Conservation (phyloP, 2,329 filamentous ascomycete species). For the Beauveria australis region DNA sequence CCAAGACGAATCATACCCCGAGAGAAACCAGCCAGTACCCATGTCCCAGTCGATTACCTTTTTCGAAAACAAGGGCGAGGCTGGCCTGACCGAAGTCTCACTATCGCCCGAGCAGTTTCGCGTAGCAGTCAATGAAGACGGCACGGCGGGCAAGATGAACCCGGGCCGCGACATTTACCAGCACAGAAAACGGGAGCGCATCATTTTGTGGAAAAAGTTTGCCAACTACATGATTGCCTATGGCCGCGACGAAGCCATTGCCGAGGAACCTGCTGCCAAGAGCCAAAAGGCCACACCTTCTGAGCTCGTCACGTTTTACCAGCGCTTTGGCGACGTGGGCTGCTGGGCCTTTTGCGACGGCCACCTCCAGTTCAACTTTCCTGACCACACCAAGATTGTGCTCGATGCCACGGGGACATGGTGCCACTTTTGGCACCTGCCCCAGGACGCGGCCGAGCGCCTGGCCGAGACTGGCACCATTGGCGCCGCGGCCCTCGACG, state of each 20-base stretch:
- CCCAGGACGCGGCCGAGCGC: constrained; percentile 59
- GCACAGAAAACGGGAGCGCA: constrained; percentile 56
- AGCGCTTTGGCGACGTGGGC: constrained; percentile 71
- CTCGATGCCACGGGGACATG: constrained; percentile 65
- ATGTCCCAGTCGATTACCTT: constrained; percentile 59
- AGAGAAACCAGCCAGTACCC: constrained; percentile 55
- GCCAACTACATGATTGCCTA: constrained; percentile 68
- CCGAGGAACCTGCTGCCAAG: constrained; percentile 37
- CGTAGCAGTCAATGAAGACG: constrained; percentile 45
- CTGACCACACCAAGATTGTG: constrained; percentile 79
- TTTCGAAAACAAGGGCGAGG: constrained; percentile 61
- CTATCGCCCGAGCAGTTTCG: constrained; percentile 57
- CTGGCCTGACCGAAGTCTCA: constrained; percentile 54
- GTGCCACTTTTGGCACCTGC: constrained; percentile 71
- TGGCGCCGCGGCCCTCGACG: constrained; percentile 60
- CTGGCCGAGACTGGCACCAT: constrained; percentile 59
- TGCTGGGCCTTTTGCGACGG: constrained; percentile 78
- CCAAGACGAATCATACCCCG: constrained; percentile 45
- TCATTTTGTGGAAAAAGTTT: constrained; percentile 65
- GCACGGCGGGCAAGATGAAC: constrained; percentile 52
- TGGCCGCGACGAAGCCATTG: constrained; percentile 58
- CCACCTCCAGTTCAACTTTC: constrained; percentile 80
- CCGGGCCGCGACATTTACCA: constrained; percentile 57
- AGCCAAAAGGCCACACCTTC: constrained; percentile 32
- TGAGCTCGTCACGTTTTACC: constrained; percentile 70